Percentiles rank a stretch among this genome's conserved stretches.
These are phyloP conservation scores for Pestalotiopsis sp. DNA, from an alignment of 2,329 filamentous ascomycete species.

Conservation along the genomic window DNA sequence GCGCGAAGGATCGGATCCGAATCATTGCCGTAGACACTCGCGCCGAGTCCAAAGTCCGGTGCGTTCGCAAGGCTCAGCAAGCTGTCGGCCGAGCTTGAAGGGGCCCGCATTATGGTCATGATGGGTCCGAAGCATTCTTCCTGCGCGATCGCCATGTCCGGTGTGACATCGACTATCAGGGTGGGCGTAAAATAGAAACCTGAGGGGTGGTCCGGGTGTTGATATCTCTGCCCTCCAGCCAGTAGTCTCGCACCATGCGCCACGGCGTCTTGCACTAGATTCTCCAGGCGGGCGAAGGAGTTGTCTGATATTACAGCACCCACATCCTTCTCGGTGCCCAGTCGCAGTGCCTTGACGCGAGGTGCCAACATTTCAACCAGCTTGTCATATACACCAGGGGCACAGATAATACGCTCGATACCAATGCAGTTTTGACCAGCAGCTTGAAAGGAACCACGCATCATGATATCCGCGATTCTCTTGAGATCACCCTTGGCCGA, in stretches of 20 bases:
- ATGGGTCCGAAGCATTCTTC: constrained; percentile 93
- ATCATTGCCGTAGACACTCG: constrained; percentile 81
- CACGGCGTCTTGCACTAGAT: constrained; percentile 77
- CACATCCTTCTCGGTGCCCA: constrained; percentile 80
- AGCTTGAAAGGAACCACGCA: constrained; percentile 93
- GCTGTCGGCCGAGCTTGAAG: constrained; percentile 58
- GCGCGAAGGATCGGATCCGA: constrained; percentile 59
- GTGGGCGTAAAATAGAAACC: constrained; percentile 95
- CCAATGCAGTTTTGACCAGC: constrained; percentile 98
- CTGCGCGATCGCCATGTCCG: constrained; percentile 83
- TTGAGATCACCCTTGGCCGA: constrained; percentile 68
- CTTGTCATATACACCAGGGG: constrained; percentile 73
- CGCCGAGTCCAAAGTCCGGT: constrained; percentile 83
- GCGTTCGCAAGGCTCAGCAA: constrained; percentile 82
- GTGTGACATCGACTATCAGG: constrained; percentile 85
- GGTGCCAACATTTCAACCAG: constrained; percentile 73
- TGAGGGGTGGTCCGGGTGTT: constrained; percentile 72
- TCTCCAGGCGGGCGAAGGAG: constrained; percentile 76
- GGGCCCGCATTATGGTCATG: constrained; percentile 80
- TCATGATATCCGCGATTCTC: constrained; percentile 78
- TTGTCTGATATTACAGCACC: constrained; percentile 86
- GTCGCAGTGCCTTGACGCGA: constrained; percentile 72
- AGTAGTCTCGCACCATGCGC: constrained; percentile 78
- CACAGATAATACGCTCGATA: constrained; percentile 87
- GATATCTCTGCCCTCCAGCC: constrained; percentile 73